Evolutionary conservation across 148 eudicot genomes (phyloP), one percentile per base, ranked within the genome.

Genomic region (Heliamphora exappendiculata): DNA sequence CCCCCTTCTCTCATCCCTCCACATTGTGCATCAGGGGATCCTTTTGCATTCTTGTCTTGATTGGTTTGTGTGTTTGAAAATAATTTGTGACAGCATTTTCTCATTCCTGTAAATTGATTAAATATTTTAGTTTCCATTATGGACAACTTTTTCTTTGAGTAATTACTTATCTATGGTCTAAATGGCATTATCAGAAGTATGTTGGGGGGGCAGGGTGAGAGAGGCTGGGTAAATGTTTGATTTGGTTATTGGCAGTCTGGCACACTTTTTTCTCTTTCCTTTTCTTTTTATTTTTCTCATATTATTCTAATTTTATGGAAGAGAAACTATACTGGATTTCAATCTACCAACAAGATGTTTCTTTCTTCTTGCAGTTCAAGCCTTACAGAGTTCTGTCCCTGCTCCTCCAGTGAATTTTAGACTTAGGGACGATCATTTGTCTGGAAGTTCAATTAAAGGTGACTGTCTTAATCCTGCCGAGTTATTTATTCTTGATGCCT

Each of bases 391-490:
- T 84, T 88, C 98, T 73, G 90, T 94, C 60, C 97, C 97, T 20
- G 79, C 88, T 59, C 86, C 91, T 67, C 88, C 92, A 47, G 84
- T 82, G 65, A 88, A 89, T 84, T 92, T 87, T 83, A 90, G 85
- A 89, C 62, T 92, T 76, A 84, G 89, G 81, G 97, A 94, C 47
- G 96, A 92, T 44, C 92, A 87, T 78, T 64, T 90, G 36, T 89
- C 97, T 77, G 96, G 93, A 84, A 92, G 90, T 81, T 82, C 98
- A 31, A 79, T 89, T 12, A 92, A 92, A 94, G 93, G 98, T 94
- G 59, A 71, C 62, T 60, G 72, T 64, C 64, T 34, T 66, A 19
- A 41, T 71, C 45, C 33, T 37, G 41, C 28, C 24, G 47, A 37
- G 59, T 57, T 72, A 22, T 31, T 19, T 73, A 26, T 58, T 34